Evolutionary conservation across 257 asterid species (phyloP), one percentile per base, ranked within the genome.

Genomic region (Galeopsis tetrahit): DNA sequence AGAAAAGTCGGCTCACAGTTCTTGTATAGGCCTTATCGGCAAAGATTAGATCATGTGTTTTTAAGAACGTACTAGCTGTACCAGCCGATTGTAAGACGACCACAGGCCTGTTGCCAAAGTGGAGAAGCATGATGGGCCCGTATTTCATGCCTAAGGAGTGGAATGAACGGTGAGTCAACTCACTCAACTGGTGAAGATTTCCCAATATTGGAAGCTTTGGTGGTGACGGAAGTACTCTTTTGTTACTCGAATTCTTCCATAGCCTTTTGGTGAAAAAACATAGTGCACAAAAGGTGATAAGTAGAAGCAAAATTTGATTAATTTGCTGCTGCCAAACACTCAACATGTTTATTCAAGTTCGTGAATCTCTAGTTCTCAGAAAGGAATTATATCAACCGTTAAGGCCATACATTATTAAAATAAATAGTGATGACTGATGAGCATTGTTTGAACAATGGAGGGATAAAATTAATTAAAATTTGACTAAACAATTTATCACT

Each of bases 41-140:
- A 13, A 87, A 77, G 35, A 44, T 21, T 0, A 84, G 85, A 51
- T 87, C 92, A 11, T 68, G 40, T 6, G 62, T 78, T 68, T 75
- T 88, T 82, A 85, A 68, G 78, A 88, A 66, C 66, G 75, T 62
- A 1, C 40, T 39, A 3, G 91, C 91, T 66, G 73, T 85, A 1
- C 75, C 78, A 0, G 85, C 81, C 1, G 91, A 85, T 6, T 82
- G 82, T 6, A 81, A 63, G 1, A 88, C 13, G 7, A 88, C 5
- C 36, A 79, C 80, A 1, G 85, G 93, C 44, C 2, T 7, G 7
- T 43, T 74, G 2, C 86, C 89, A 0, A 87, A 75, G 69, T 78
- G 82, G n/a, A 86, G 85, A 43, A 85, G 84, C 89, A 86, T 85
- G 6, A 85, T 2, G 0, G 88, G 87, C 2, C 92, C 90, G 51